These are phyloP conservation scores for Melampsora larici-populina DNA, from an alignment of 1,284 basidiomycete species.

Conservation along the genomic window DNA sequence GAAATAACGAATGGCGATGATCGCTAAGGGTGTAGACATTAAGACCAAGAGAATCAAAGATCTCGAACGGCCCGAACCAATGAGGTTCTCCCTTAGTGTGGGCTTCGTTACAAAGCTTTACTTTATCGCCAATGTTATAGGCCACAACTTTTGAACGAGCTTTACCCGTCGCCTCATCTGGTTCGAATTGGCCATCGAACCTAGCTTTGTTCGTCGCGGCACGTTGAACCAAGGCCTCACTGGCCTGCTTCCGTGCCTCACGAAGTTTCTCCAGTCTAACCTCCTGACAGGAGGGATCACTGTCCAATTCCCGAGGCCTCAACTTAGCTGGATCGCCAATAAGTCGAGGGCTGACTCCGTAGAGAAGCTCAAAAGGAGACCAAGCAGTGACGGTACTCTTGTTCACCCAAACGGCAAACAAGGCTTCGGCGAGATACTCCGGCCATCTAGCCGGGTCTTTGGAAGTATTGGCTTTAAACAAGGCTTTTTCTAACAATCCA, in stretches of 20 bases:
- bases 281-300: neutral
- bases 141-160: neutral
- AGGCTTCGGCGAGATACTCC: neutral
- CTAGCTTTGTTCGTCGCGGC: neutral
- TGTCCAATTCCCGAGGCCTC: neutral
- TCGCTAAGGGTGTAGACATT: too few species aligned
- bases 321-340: neutral
- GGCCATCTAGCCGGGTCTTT: neutral
- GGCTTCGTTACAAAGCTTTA: conserved; percentile 14
- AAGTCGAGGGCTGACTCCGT: conserved; percentile 1
- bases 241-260: neutral
- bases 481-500: neutral
- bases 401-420: neutral
- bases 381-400: neutral
- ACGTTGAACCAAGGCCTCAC: neutral
- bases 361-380: neutral
- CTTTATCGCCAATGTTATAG: neutral
- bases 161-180: too few species aligned
- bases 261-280: neutral
- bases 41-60: too few species aligned
- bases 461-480: too few species aligned
- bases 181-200: neutral
- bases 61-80: conserved; percentile 5
- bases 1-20: too few species aligned
- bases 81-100: too few species aligned